phyloP scores from a whole-genome alignment of 257 asterid genomes.

The Rhazya stricta region DNA sequence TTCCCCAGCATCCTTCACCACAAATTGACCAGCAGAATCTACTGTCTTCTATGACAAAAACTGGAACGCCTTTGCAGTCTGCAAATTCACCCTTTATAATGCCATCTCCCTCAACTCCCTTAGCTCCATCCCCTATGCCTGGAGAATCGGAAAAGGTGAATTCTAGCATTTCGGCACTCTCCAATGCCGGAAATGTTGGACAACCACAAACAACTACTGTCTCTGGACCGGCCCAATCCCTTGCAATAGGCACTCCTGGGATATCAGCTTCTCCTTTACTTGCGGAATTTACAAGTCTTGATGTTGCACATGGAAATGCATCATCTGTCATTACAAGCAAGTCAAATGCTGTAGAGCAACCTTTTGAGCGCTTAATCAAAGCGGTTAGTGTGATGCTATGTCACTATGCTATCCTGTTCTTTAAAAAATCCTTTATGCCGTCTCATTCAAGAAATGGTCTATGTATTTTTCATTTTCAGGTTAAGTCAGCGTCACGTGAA shows the following conservation, averaged over 20 bases:
- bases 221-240: slow-evolving; percentile 67
- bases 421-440: not conserved
- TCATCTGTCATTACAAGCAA: slow-evolving; percentile 57
- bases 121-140: slow-evolving; percentile 91
- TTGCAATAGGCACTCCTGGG: slow-evolving; percentile 95
- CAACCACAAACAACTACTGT: slow-evolving; percentile 51
- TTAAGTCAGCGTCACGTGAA: slow-evolving; percentile 56
- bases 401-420: not conserved
- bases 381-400: slow-evolving; percentile 44
- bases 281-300: slow-evolving; percentile 77
- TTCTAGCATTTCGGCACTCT: slow-evolving; percentile 50
- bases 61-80: slow-evolving; percentile 84
- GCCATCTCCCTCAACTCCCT: slow-evolving; percentile 86
- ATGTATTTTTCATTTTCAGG: slow-evolving; percentile 39
- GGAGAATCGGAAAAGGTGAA: slow-evolving; percentile 76
- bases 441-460: slow-evolving; percentile 3
- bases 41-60: slow-evolving; percentile 50
- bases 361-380: slow-evolving; percentile 74
- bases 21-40: slow-evolving; percentile 79
- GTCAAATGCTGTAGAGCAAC: slow-evolving; percentile 60
- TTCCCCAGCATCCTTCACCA: slow-evolving; percentile 78
- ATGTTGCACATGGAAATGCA: slow-evolving; percentile 66
- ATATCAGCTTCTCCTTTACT: slow-evolving; percentile 95
- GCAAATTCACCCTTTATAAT: slow-evolving; percentile 75
- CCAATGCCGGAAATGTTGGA: slow-evolving; percentile 57